These are phyloP conservation scores for Articulospora tetracladia DNA, from an alignment of 495 filamentous ascomycete species.

Conservation along the genomic window DNA sequence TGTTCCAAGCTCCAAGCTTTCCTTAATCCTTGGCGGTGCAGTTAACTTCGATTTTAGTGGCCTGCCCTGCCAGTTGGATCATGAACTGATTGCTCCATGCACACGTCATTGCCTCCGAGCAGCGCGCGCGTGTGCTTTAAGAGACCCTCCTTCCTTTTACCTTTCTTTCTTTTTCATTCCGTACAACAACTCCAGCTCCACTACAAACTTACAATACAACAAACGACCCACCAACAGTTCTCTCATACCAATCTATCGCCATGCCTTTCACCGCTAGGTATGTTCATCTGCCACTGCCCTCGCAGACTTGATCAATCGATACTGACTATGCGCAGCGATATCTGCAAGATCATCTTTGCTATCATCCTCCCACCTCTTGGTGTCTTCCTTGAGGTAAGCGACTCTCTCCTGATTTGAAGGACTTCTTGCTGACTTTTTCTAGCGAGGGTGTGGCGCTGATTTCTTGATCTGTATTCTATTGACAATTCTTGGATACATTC, in stretches of 20 bases:
- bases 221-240: background rate
- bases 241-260: conserved; percentile 14
- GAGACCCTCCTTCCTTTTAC: background rate
- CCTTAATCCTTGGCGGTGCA: background rate
- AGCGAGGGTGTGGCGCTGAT: conserved; percentile 74
- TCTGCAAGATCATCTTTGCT: conserved; percentile 89
- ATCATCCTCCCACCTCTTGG: conserved; percentile 84
- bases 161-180: background rate
- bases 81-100: background rate
- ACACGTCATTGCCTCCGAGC: background rate
- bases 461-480: conserved; percentile 84
- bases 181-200: background rate
- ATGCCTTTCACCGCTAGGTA: conserved; percentile 60
- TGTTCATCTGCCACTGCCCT: conserved; percentile 6
- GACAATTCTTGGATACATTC: conserved; percentile 78
- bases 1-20: background rate
- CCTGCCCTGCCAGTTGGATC: background rate
- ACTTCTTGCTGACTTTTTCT: background rate
- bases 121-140: background rate
- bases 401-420: background rate
- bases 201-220: background rate
- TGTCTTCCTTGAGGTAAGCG: conserved; percentile 70
- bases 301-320: background rate
- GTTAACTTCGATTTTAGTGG: background rate
- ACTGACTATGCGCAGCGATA: conserved; percentile 53